Evolutionary conservation across 257 asterid genomes (phyloP).

Genomic region (Misopates orontium): DNA sequence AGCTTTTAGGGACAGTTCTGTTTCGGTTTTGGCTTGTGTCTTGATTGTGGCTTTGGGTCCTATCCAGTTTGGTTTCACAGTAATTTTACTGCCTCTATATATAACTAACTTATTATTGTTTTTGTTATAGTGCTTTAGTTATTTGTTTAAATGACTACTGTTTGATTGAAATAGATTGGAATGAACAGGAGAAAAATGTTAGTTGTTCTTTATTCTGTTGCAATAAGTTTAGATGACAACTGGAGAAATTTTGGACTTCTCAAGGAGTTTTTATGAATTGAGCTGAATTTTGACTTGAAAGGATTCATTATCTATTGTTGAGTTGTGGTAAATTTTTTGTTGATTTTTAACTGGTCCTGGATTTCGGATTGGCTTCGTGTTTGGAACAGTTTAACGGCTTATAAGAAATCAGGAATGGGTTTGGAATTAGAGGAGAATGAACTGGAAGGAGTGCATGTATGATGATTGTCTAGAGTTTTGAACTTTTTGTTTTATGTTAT

Average conservation of each 20-base stretch:
- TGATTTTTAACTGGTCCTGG: conserved; percentile 9
- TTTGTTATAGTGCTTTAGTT: neutral
- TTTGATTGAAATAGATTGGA: conserved; percentile 23
- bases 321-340: conserved; percentile 13
- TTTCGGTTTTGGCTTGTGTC: conserved; percentile 64
- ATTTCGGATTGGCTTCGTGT: conserved; percentile 5
- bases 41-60: conserved; percentile 69
- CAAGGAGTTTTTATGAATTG: no score
- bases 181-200: no score
- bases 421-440: neutral
- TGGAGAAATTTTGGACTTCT: no score
- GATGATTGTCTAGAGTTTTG: neutral
- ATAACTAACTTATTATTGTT: neutral
- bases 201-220: no score
- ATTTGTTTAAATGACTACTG: conserved; percentile 3
- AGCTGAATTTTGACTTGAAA: conserved; percentile 2
- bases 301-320: conserved; percentile 13
- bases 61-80: conserved; percentile 71
- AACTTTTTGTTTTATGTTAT: neutral
- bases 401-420: neutral
- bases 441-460: neutral
- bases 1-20: conserved; percentile 47
- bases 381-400: conserved; percentile 1
- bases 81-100: conserved; percentile 29
- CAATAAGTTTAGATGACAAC: neutral